Evolutionary conservation across 1,139 yeast species (phyloP), one percentile per base, ranked within the genome.

Genomic region (Scheffersomyces quercinus): DNA sequence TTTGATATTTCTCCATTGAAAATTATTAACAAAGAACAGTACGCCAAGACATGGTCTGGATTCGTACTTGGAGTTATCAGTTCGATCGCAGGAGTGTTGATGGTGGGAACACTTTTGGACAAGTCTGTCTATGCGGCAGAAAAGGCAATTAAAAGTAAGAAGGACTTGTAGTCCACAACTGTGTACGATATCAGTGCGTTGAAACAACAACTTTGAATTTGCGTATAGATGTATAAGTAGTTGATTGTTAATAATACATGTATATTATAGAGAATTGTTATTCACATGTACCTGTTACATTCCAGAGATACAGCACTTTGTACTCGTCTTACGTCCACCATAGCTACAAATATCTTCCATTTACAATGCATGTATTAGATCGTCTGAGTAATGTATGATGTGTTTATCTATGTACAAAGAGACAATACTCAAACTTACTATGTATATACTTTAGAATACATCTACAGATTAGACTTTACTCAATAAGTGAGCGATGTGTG

Each of bases 1-100:
- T 91, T 91, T 65, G 99, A 93, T 56, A 90, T 93, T 60, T 85
- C 96, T 42, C 97, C 99, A 7, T 73, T 93, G 71, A 90, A 91
- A 63, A 91, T 93, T 40, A 88, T 91, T 56, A 90, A 91, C 66
- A 77, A 81, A 42, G 96, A 93, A 62, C 83, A 82, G 51, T 86
- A 83, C 53, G 79, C 82, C 33, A 86, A 83, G 62, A 77, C 95
- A 1, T 85, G 96, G 83, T 87, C 95, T 26, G 88, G 93, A 3
- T 91, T 93, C 60, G 63, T 91, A 34, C 75, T 93, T 52, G 91
- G 95, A 33, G 88, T 88, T 37, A 80, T 93, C 53, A 85, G 96
- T 48, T 88, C 95, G 9, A 78, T 91, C 37, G 98, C 98, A 8
- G 98, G 98, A 35, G 93, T 93, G 9, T 73, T 93, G 47, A 93